These are phyloP conservation scores for Diospyros lotus DNA, from an alignment of 148 eudicot genomes.

Conservation along the genomic window DNA sequence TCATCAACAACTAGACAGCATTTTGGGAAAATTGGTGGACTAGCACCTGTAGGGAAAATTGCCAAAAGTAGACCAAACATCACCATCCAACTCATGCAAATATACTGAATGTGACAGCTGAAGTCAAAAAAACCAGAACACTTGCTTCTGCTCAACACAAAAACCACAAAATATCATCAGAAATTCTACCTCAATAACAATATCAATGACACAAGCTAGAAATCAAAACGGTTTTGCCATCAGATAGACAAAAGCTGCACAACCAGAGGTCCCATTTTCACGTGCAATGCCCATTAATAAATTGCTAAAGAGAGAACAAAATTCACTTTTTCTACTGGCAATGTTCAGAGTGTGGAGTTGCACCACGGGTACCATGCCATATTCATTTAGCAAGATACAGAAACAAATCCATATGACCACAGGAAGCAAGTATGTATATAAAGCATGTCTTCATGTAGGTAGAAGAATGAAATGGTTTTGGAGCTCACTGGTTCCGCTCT, in stretches of 20 bases:
- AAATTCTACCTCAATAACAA: background rate
- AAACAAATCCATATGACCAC: background rate
- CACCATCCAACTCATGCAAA: slow-evolving; percentile 87
- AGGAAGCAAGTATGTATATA: too few relatives aligned
- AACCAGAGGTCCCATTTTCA: background rate
- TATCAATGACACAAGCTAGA: background rate
- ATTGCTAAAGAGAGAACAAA: background rate
- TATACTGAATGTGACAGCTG: slow-evolving; percentile 85
- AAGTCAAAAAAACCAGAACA: slow-evolving; percentile 84
- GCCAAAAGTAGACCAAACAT: slow-evolving; percentile 71
- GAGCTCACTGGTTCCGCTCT: too few relatives aligned
- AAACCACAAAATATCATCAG: slow-evolving; percentile 6
- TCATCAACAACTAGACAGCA: background rate
- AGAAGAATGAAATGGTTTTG: too few relatives aligned
- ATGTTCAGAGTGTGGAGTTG: background rate
- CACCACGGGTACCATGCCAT: background rate
- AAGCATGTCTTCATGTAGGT: too few relatives aligned
- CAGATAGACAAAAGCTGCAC: background rate
- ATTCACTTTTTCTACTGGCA: background rate
- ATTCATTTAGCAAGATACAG: background rate
- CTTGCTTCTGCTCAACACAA: slow-evolving; percentile 52
- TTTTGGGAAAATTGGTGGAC: background rate
- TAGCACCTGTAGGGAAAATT: slow-evolving; percentile 78
- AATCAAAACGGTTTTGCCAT: background rate
- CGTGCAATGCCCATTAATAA: background rate